phyloP scores from a whole-genome alignment of 2,329 filamentous ascomycete genomes.

The Trichoderma sp. region DNA sequence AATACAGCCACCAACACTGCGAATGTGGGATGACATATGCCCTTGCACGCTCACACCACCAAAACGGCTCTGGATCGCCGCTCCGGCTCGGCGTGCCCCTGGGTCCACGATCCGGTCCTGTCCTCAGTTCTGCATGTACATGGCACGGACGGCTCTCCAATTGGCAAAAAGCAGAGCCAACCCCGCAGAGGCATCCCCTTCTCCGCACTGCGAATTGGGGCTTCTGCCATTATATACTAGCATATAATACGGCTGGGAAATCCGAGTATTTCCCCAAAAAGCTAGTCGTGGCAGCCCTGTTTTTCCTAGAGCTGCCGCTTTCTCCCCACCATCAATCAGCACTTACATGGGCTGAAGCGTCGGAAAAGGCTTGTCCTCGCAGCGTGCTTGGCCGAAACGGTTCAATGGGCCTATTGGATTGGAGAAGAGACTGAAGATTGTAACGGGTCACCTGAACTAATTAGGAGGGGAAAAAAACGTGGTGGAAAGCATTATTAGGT shows the following conservation, averaged over 20 bases:
- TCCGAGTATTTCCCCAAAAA: constrained; percentile 26
- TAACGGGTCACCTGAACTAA: neutral
- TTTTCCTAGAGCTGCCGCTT: constrained; percentile 40
- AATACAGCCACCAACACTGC: constrained; percentile 3
- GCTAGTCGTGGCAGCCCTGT: constrained; percentile 8
- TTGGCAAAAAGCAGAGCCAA: neutral
- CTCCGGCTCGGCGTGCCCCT: constrained; percentile 1
- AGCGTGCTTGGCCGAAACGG: neutral
- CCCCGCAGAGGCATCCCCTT: constrained; percentile 2
- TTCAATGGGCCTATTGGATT: neutral
- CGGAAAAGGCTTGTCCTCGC: constrained; percentile 2
- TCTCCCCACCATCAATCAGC: constrained; percentile 39
- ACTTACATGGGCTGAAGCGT: neutral
- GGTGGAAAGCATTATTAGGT: neutral
- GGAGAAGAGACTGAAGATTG: neutral
- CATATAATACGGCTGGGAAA: neutral
- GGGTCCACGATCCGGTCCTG: neutral
- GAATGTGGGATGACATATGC: neutral
- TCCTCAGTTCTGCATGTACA: neutral
- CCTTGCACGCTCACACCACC: constrained; percentile 1
- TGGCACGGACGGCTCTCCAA: neutral
- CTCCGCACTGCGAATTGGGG: constrained; percentile 5
- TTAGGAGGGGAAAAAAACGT: constrained; percentile 22
- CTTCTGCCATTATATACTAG: neutral
- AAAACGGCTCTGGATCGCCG: constrained; percentile 1